Percentiles rank a stretch among this genome's conserved stretches.
These are phyloP conservation scores for Agmasoma carcini DNA, from an alignment of 371 early-diverging fungal genomes.

Conservation along the genomic window DNA sequence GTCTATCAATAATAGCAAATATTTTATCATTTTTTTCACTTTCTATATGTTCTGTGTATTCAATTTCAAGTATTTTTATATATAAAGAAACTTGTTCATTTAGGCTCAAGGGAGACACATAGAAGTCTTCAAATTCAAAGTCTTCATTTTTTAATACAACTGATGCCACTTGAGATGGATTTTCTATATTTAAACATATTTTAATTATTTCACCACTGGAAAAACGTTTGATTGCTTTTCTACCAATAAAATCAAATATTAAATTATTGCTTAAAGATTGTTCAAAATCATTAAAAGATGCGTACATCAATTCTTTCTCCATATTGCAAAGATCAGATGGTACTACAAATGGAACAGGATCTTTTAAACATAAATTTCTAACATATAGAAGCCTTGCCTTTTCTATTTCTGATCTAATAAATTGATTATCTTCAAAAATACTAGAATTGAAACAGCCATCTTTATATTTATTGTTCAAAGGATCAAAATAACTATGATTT, in stretches of 20 bases:
- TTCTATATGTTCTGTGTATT: slow-evolving; percentile 2
- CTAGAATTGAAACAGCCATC: too few relatives aligned
- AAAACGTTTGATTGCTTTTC: background rate
- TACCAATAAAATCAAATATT: slow-evolving; percentile 20
- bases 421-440: too few relatives aligned
- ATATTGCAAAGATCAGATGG: background rate
- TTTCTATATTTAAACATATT: slow-evolving; percentile 9
- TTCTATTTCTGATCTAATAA: too few relatives aligned
- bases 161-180: background rate
- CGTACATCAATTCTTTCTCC: slow-evolving; percentile 20
- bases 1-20: slow-evolving; percentile 36
- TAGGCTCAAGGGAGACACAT: slow-evolving; percentile 1
- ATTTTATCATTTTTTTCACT: slow-evolving; percentile 9
- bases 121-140: slow-evolving; percentile 2
- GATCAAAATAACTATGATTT: too few relatives aligned
- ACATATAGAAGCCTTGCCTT: slow-evolving; percentile 3
- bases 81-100: slow-evolving; percentile 12
- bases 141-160: background rate
- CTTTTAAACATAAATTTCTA: background rate
- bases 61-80: slow-evolving; percentile 17
- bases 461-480: too few relatives aligned
- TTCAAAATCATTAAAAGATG: slow-evolving; percentile 21
- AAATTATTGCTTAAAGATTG: background rate
- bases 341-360: slow-evolving; percentile 7
- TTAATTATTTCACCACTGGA: background rate